phyloP scores from a whole-genome alignment of 1,139 yeast genomes.

The Diutina rugosa region DNA sequence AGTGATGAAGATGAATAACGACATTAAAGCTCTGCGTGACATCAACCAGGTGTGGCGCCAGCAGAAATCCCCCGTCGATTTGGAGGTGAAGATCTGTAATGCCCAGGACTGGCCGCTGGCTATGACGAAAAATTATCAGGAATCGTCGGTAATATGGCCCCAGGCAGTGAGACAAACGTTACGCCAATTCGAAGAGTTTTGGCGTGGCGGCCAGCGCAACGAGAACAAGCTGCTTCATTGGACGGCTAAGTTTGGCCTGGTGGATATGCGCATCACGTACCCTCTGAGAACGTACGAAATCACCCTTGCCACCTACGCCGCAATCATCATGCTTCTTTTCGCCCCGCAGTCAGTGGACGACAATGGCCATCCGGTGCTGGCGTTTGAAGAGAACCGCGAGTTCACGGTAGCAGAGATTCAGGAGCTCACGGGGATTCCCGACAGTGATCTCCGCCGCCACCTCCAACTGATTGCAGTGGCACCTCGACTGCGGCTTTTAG shows the following conservation, averaged over 20 bases:
- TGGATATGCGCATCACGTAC: constrained; percentile 60
- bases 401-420: constrained; percentile 47
- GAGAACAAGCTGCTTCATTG: constrained; percentile 67
- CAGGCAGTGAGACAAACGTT: constrained; percentile 24
- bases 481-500: constrained; percentile 61
- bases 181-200: constrained; percentile 28
- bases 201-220: constrained; percentile 38
- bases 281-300: constrained; percentile 65
- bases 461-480: constrained; percentile 80
- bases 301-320: constrained; percentile 72
- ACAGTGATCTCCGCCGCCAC: constrained; percentile 59
- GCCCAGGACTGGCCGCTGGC: constrained; percentile 38
- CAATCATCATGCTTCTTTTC: constrained; percentile 63
- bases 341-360: constrained; percentile 39
- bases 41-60: constrained; percentile 40
- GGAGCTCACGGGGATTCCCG: constrained; percentile 61
- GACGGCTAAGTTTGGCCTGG: constrained; percentile 77
- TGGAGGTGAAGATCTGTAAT: constrained; percentile 45
- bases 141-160: constrained; percentile 39
- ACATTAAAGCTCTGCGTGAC: constrained; percentile 57
- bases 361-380: constrained; percentile 21
- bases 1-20: constrained; percentile 82
- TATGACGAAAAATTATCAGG: constrained; percentile 46
- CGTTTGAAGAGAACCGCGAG: constrained; percentile 26
- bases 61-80: constrained; percentile 15